These are phyloP conservation scores for Dendrothele bispora DNA, from an alignment of 768 basidiomycete genomes.

Conservation along the genomic window DNA sequence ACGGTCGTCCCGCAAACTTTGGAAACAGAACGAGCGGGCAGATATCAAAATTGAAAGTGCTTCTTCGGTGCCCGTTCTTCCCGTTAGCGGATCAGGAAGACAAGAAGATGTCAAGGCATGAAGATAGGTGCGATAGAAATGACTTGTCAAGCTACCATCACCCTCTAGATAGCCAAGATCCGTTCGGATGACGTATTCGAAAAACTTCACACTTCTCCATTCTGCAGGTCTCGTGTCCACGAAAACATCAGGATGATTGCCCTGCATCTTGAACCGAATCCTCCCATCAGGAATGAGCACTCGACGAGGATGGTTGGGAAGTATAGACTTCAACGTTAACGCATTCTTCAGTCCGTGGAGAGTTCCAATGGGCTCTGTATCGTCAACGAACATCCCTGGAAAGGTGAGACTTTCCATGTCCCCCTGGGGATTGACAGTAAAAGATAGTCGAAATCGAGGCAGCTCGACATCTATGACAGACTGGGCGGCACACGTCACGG, in stretches of 20 bases:
- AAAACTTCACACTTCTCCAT: background rate
- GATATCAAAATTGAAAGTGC: too few relatives aligned
- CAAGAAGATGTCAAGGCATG: slow-evolving; percentile 35
- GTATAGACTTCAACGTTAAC: slow-evolving; percentile 27
- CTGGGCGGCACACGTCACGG: too few relatives aligned
- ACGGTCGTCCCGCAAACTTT: too few relatives aligned
- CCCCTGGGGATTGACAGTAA: too few relatives aligned
- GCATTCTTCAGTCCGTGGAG: slow-evolving; percentile 32
- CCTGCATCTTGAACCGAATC: background rate
- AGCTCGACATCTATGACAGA: too few relatives aligned
- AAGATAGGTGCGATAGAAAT: slow-evolving; percentile 26
- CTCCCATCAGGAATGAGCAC: slow-evolving; percentile 6
- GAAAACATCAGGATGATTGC: background rate
- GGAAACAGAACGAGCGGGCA: too few relatives aligned
- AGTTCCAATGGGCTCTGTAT: slow-evolving; percentile 28
- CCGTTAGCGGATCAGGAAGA: slow-evolving; percentile 31
- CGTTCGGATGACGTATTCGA: slow-evolving; percentile 12
- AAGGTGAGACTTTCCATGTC: slow-evolving; percentile 13
- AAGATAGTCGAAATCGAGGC: too few relatives aligned
- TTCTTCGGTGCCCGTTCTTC: slow-evolving; percentile 31
- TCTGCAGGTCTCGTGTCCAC: background rate
- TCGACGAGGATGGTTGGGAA: slow-evolving; percentile 23
- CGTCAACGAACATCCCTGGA: slow-evolving; percentile 21
- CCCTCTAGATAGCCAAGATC: slow-evolving; percentile 15
- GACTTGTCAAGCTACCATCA: slow-evolving; percentile 14